Evolutionary conservation across 2,329 filamentous ascomycete genomes (phyloP).

Genomic region (Coniella vitis): DNA sequence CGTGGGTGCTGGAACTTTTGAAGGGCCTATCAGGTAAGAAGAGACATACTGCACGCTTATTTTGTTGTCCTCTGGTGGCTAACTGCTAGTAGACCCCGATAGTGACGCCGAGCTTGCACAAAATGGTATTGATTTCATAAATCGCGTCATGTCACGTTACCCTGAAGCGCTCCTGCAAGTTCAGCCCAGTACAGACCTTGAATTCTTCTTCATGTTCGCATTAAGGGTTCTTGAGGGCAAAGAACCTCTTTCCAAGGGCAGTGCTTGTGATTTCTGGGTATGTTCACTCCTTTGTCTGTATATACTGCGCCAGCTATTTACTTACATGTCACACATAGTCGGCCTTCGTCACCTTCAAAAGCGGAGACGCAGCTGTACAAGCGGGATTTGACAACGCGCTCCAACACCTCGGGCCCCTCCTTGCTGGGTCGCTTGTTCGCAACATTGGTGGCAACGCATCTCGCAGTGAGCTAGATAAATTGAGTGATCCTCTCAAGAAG

Average conservation of each 20-base stretch:
- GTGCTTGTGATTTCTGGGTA: slow-evolving; percentile 72
- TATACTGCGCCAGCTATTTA: too few relatives aligned
- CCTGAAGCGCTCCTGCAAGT: slow-evolving; percentile 54
- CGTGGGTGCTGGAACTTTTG: slow-evolving; percentile 57
- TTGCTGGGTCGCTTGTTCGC: slow-evolving; percentile 53
- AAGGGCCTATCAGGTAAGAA: slow-evolving; percentile 51
- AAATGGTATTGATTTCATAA: slow-evolving; percentile 65
- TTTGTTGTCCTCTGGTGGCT: slow-evolving; percentile 1
- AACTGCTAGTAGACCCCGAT: slow-evolving; percentile 39
- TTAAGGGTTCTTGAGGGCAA: slow-evolving; percentile 62
- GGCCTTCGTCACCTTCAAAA: slow-evolving; percentile 43
- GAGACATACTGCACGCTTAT: neutral
- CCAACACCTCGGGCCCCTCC: slow-evolving; percentile 51
- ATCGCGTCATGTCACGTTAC: slow-evolving; percentile 55
- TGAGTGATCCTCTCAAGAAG: slow-evolving; percentile 66
- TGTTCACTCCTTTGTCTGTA: slow-evolving; percentile 17
- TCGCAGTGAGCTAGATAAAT: slow-evolving; percentile 64
- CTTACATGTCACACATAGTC: slow-evolving; percentile 32
- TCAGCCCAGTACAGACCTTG: slow-evolving; percentile 49
- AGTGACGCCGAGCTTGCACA: slow-evolving; percentile 67
- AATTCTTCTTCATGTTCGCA: slow-evolving; percentile 65
- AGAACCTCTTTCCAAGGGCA: slow-evolving; percentile 69
- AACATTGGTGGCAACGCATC: slow-evolving; percentile 64
- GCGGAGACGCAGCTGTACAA: slow-evolving; percentile 35
- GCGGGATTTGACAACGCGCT: slow-evolving; percentile 43